Evolutionary conservation across 306 rosid species (phyloP).

Genomic region (Geum urbanum): DNA sequence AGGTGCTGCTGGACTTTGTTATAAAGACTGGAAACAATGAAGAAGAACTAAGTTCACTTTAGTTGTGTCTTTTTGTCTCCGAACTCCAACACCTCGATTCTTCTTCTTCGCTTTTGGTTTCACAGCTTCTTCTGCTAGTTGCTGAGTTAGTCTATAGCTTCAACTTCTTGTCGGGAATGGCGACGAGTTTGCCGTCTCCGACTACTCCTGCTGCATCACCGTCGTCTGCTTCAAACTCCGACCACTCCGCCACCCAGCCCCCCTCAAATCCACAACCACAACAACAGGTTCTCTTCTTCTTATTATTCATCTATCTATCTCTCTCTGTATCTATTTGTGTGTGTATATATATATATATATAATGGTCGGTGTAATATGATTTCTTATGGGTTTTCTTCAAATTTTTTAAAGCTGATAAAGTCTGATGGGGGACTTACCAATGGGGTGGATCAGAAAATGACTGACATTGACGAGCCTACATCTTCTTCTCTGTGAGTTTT

Average conservation of each 20-base stretch:
- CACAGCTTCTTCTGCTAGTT: background rate
- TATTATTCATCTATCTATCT: conserved; percentile 11
- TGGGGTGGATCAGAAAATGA: conserved; percentile 43
- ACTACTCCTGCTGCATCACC: conserved; percentile 19
- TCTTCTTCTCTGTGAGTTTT: conserved; percentile 46
- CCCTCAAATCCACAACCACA: conserved; percentile 23
- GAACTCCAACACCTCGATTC: background rate
- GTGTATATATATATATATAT: background rate
- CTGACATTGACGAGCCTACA: conserved; percentile 27
- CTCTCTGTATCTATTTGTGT: background rate
- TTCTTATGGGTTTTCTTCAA: conserved; percentile 19
- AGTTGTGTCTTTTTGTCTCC: background rate
- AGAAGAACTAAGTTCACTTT: background rate
- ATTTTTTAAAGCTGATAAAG: conserved; percentile 28
- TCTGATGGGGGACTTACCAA: conserved; percentile 40
- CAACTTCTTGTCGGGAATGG: conserved; percentile 23
- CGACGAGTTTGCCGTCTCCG: conserved; percentile 39
- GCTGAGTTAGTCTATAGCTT: no score
- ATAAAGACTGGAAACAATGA: background rate
- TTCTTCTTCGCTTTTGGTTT: background rate
- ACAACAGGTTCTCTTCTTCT: conserved; percentile 34
- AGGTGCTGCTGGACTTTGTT: no score
- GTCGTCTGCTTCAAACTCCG: conserved; percentile 43
- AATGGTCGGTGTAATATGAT: conserved; percentile 15
- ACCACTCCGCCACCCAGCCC: conserved; percentile 33